Conservation (phyloP, 2,329 filamentous ascomycete species). For the Beauveria asiatica region DNA sequence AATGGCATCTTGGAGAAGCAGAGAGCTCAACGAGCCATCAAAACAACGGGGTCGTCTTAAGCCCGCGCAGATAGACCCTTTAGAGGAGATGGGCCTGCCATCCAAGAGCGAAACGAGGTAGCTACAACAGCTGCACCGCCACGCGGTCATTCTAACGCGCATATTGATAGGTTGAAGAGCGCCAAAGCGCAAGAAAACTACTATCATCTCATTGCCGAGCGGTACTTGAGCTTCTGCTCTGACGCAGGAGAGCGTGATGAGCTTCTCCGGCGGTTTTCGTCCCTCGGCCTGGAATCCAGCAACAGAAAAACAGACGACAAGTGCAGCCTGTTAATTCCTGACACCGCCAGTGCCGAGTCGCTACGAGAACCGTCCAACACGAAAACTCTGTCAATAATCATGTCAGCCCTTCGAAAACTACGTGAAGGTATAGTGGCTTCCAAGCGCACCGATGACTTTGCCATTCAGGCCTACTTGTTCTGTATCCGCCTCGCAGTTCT, state of each 20-base stretch:
- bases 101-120: slow-evolving; percentile 88
- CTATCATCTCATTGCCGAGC: slow-evolving; percentile 78
- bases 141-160: slow-evolving; percentile 7
- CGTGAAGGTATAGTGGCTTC: slow-evolving; percentile 82
- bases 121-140: slow-evolving; percentile 2
- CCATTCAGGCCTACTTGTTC: slow-evolving; percentile 85
- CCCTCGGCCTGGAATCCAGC: slow-evolving; percentile 33
- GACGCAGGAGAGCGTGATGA: slow-evolving; percentile 61
- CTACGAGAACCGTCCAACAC: slow-evolving; percentile 30
- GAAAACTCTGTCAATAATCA: slow-evolving; percentile 62
- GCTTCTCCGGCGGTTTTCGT: slow-evolving; percentile 66
- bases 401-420: slow-evolving; percentile 82
- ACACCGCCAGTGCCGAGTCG: slow-evolving; percentile 7
- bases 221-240: slow-evolving; percentile 85
- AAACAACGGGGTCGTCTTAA: slow-evolving; percentile 64
- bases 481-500: slow-evolving; percentile 78
- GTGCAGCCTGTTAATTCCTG: background rate
- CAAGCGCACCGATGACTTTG: slow-evolving; percentile 68
- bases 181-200: slow-evolving; percentile 74
- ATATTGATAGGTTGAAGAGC: slow-evolving; percentile 52
- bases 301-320: background rate
- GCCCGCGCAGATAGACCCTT: slow-evolving; percentile 63
- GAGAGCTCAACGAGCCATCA: slow-evolving; percentile 29
- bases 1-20: slow-evolving; percentile 20
- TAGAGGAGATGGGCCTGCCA: slow-evolving; percentile 75